These are phyloP conservation scores for Quercus phellos DNA, from an alignment of 331 rosid genomes.

Conservation along the genomic window DNA sequence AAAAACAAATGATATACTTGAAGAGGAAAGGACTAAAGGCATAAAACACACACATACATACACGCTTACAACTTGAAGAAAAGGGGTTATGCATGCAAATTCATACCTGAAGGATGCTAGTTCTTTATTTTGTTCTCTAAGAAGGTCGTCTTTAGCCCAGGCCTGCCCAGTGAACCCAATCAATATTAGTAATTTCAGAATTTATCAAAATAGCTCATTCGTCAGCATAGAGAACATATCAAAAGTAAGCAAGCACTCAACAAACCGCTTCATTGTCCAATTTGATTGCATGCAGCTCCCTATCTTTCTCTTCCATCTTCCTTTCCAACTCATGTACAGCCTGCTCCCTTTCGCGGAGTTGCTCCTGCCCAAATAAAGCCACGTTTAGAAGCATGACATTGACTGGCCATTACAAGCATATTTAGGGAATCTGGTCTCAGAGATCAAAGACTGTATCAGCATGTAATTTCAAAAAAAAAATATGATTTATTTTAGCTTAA, in stretches of 20 bases:
- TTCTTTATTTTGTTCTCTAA: constrained; percentile 84
- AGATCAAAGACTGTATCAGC: background rate
- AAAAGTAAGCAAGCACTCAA: constrained; percentile 16
- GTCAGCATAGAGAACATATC: background rate
- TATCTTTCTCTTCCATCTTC: constrained; percentile 81
- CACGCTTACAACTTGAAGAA: background rate
- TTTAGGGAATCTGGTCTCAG: background rate
- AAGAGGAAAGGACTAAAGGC: background rate
- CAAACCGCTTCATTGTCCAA: constrained; percentile 90
- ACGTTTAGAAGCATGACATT: constrained; percentile 22
- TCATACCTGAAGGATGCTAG: constrained; percentile 72
- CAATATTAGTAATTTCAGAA: constrained; percentile 1
- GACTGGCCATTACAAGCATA: background rate
- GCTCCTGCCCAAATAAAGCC: constrained; percentile 55
- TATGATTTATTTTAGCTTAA: background rate
- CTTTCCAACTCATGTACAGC: constrained; percentile 70
- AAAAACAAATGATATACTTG: background rate
- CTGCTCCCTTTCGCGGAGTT: constrained; percentile 69
- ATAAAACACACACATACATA: background rate
- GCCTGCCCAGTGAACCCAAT: constrained; percentile 46
- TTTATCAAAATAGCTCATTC: background rate
- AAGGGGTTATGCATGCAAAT: background rate
- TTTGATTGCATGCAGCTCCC: constrained; percentile 76
- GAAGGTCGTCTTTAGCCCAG: constrained; percentile 95
- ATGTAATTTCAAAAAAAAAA: background rate